Evolutionary conservation across 202 grass and related monocot species (phyloP).

Genomic region (Alloteropsis angusta): DNA sequence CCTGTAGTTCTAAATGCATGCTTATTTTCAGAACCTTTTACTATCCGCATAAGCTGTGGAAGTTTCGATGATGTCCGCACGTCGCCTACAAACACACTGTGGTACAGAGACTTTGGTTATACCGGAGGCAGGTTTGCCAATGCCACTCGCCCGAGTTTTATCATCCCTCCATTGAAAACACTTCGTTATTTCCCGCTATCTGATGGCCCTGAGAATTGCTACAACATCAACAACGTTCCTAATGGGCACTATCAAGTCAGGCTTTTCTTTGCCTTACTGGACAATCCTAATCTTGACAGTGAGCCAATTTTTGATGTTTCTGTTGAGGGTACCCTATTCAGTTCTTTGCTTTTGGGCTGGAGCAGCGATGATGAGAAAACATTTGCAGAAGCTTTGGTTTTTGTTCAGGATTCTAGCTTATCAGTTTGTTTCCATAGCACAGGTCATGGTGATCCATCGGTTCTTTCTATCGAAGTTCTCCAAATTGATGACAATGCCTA

Average conservation of each 20-base stretch:
- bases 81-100: conserved; percentile 67
- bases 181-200: conserved; percentile 81
- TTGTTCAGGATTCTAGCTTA: conserved; percentile 51
- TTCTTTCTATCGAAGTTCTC: conserved; percentile 93
- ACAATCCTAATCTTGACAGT: conserved; percentile 60
- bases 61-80: conserved; percentile 67
- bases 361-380: conserved; percentile 73
- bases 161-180: conserved; percentile 71
- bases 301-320: conserved; percentile 95
- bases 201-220: conserved; percentile 96
- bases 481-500: conserved; percentile 84
- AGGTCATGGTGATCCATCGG: conserved; percentile 87
- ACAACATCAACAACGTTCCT: conserved; percentile 68
- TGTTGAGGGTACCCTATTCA: conserved; percentile 80
- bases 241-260: conserved; percentile 76
- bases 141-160: conserved; percentile 62
- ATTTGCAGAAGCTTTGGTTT: conserved; percentile 76
- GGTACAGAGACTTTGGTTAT: conserved; percentile 94
- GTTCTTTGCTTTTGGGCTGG: conserved; percentile 78
- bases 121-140: conserved; percentile 77
- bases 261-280: conserved; percentile 75
- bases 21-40: conserved; percentile 69
- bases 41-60: conserved; percentile 89
- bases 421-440: conserved; percentile 95
- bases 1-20: conserved; percentile 13